These are phyloP conservation scores for Celoporthe dispersa DNA, from an alignment of 2,329 filamentous ascomycete species.

Conservation along the genomic window DNA sequence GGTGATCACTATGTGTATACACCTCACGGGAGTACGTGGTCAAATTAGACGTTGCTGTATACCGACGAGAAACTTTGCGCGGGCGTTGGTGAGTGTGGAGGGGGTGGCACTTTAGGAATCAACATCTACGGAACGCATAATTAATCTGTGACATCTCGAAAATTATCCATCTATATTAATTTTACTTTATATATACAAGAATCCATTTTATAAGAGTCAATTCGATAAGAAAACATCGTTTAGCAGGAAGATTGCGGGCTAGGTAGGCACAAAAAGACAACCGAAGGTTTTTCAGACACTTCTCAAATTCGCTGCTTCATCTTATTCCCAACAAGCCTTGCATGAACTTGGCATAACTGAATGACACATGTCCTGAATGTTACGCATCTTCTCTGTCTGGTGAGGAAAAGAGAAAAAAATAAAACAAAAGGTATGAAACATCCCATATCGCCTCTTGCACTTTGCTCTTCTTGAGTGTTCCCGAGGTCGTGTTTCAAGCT, in stretches of 20 bases:
- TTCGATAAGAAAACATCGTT: not conserved
- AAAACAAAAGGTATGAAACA: not conserved
- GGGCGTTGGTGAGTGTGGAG: too few relatives aligned
- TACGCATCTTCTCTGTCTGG: not conserved
- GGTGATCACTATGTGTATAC: too few relatives aligned
- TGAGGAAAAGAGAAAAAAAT: too few relatives aligned
- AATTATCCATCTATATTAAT: too few relatives aligned
- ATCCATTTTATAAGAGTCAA: not conserved
- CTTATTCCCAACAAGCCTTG: not conserved
- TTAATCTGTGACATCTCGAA: too few relatives aligned
- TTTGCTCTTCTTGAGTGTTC: not conserved
- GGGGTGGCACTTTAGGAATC: too few relatives aligned
- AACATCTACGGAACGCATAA: too few relatives aligned
- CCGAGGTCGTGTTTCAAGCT: not conserved
- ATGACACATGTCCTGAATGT: not conserved
- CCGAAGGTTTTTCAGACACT: not conserved
- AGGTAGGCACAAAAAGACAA: not conserved
- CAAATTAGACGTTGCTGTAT: too few relatives aligned
- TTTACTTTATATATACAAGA: too few relatives aligned
- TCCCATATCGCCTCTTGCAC: not conserved
- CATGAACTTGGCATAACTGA: not conserved
- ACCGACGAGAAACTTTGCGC: too few relatives aligned
- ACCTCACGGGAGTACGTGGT: too few relatives aligned
- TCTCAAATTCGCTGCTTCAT: not conserved
- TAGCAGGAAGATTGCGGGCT: not conserved